Conservation (phyloP, 305 asterid genomes). For the Withania somnifera region DNA sequence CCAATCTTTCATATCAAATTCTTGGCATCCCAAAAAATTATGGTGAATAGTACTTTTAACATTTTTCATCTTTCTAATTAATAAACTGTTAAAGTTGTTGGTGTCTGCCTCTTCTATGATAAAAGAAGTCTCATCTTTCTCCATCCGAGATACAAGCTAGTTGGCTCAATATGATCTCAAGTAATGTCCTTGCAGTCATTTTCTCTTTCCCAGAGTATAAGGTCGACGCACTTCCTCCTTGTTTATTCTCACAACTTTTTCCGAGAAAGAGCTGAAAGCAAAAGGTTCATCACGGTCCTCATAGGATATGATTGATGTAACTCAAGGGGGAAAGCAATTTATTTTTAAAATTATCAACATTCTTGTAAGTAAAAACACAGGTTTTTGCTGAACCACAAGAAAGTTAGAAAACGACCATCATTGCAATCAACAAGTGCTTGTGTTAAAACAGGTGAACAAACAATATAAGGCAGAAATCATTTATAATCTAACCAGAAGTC, state of each 20-base stretch:
- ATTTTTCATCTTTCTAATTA: too few relatives aligned
- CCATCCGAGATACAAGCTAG: neutral
- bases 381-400: neutral
- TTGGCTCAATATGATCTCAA: neutral
- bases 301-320: neutral
- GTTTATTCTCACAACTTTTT: neutral
- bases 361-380: neutral
- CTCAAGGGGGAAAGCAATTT: neutral
- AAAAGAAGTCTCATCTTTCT: neutral
- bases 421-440: neutral
- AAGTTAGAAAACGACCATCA: neutral
- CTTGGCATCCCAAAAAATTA: too few relatives aligned
- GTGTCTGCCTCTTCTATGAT: neutral
- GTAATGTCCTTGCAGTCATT: neutral
- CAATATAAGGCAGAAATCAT: neutral
- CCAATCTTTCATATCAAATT: too few relatives aligned
- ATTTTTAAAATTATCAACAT: neutral
- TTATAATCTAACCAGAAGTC: neutral
- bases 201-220: neutral
- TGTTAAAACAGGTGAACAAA: neutral
- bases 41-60: too few relatives aligned
- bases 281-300: neutral
- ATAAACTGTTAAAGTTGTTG: neutral
- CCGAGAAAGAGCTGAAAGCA: neutral
- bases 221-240: neutral